Evolutionary conservation across 225 moss, liverwort and hornwort species (phyloP), one percentile per base, ranked within the genome.

Genomic region (Takakia lepidozioides): DNA sequence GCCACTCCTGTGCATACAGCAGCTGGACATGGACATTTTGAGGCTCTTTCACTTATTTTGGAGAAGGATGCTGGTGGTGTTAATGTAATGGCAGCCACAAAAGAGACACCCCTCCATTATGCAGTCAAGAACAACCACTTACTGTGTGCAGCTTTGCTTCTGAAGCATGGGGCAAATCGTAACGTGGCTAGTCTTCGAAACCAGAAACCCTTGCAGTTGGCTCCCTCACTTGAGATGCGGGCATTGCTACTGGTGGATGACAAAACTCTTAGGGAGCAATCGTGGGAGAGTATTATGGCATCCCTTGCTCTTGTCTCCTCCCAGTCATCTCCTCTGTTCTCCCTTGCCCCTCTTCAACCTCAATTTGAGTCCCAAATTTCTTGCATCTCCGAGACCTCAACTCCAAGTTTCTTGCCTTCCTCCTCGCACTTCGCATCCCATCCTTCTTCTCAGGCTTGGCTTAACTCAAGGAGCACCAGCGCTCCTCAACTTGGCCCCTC

Each of bases 1-100:
- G 91, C 91, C 49, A 92, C 91, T 48, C 91, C 91, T 32, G 87
- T 87, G 43, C 91, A 92, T 54, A 92, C 91, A 28, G 81, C 91
- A 61, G 87, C 91, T 18, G 87, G 91, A 64, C 91, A 92, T 63
- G 91, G 91, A 38, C 87, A 92, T 57, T 87, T 76, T 41, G 91
- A 92, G 67, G 91, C 91, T 63, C 81, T 92, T 43, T 75, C 76
- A 46, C 78, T 81, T 59, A 84, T 92, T 55, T 47, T 92, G 40
- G 86, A 87, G 56, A 92, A 92, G 60, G 91, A 92, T 59, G 78
- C 71, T 62, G 75, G 86, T 59, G 91, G 86, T 29, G 91, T 87
- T 27, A 92, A 92, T 71, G 91, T 92, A 17, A 84, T 92, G 79
- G 91, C 91, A 30, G 78, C 78, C 49, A 87, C 91, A 18, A 92